phyloP scores from a whole-genome alignment of 495 filamentous ascomycete species.

The Symbiotaphrina buchneri region DNA sequence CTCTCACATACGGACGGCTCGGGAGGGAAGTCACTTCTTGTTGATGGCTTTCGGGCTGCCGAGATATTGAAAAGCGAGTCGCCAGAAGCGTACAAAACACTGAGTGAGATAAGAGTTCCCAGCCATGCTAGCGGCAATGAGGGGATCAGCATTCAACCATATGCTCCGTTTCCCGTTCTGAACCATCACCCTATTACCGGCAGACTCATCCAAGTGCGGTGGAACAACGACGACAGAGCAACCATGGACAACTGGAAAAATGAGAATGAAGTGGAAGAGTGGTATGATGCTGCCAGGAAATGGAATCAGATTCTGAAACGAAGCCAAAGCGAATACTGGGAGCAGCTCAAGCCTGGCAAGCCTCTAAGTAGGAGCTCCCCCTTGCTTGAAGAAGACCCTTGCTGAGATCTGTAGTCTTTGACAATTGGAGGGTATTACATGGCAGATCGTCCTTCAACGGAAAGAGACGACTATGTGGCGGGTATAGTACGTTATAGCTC shows the following conservation, averaged over 20 bases:
- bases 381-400: conserved; percentile 1
- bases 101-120: conserved; percentile 30
- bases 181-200: conserved; percentile 18
- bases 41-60: conserved; percentile 67
- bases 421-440: conserved; percentile 90
- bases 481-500: conserved; percentile 40
- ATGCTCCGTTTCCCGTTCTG: conserved; percentile 43
- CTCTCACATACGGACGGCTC: conserved; percentile 46
- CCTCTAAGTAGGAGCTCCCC: conserved; percentile 46
- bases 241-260: conserved; percentile 23
- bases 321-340: conserved; percentile 37
- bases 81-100: conserved; percentile 21
- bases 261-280: conserved; percentile 20
- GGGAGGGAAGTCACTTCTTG: conserved; percentile 52
- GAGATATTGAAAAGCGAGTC: conserved; percentile 23
- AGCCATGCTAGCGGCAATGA: conserved; percentile 73
- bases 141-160: conserved; percentile 53
- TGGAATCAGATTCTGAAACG: conserved; percentile 38
- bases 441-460: conserved; percentile 64
- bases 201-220: conserved; percentile 44
- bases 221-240: conserved; percentile 81
- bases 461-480: conserved; percentile 70
- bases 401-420: conserved; percentile 37
- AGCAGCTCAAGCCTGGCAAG: conserved; percentile 55
- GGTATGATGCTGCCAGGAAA: conserved; percentile 54